Conservation (phyloP, 2,329 filamentous ascomycete genomes). For the Alternaria panax region DNA sequence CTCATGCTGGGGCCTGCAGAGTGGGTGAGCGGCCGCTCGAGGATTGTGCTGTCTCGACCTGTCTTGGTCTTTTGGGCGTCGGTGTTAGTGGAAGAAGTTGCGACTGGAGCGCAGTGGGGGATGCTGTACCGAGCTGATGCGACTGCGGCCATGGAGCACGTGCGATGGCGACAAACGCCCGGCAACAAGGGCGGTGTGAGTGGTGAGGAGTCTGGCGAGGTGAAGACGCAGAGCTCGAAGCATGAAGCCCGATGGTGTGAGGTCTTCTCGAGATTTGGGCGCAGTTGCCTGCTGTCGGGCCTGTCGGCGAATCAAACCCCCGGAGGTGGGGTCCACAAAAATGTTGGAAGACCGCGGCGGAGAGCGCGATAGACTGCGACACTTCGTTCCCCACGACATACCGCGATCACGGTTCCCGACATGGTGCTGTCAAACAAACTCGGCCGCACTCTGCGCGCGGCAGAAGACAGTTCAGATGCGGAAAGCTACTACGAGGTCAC, state of each 20-base stretch:
- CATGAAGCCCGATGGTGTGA: constrained; percentile 18
- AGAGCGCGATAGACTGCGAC: not conserved
- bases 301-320: constrained; percentile 18
- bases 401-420: not conserved
- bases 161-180: constrained; percentile 19
- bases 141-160: constrained; percentile 37
- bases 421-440: constrained; percentile 49
- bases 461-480: constrained; percentile 47
- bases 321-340: constrained; percentile 24
- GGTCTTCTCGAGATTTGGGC: constrained; percentile 5
- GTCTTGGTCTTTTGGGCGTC: constrained; percentile 27
- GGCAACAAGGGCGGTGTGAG: constrained; percentile 12
- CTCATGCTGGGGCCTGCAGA: constrained; percentile 29
- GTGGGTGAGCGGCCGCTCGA: constrained; percentile 11
- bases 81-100: constrained; percentile 37
- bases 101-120: constrained; percentile 32
- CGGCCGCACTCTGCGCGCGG: constrained; percentile 46
- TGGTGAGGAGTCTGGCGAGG: constrained; percentile 13
- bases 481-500: constrained; percentile 52
- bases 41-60: constrained; percentile 30
- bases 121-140: constrained; percentile 34
- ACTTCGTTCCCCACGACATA: not conserved
- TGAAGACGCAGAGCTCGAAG: constrained; percentile 17
- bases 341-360: constrained; percentile 15
- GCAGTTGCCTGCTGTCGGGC: constrained; percentile 23